Base-by-base conservation (phyloP, 345 rosid genomes). In the Moricandia moricandioides region DNA sequence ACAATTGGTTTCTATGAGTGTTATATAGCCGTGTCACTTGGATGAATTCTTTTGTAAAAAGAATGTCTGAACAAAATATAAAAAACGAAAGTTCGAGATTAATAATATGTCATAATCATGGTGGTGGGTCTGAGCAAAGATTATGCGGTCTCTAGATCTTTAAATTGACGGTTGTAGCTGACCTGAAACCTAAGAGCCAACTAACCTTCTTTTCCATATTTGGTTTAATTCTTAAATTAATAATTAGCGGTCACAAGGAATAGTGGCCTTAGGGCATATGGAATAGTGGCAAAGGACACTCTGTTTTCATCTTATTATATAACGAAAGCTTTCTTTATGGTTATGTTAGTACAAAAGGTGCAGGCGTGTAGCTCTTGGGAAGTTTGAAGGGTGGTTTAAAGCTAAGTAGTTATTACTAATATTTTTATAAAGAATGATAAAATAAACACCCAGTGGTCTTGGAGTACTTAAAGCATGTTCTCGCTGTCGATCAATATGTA, bases 51-150 rank as follows among this genome's bases (percentile, higher is more conserved):
- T 37, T 37, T 37, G 1, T 12, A 43, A 11, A 39, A 35, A 26
- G 14, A 56, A 56, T 56, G 49, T n/a, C 24, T 4, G 7, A 16
- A 27, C 29, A 5, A 58, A 39, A 70, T 8, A 65, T 24, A 67
- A 26, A 12, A 73, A 2, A n/a, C 6, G 24, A 59, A 37, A 30
- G 6, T 27, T 63, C n/a, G 51, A 21, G 58, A 76, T 62, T 69
- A 30, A 57, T 57, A 30, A 13, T 37, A 57, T 62, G 29, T 77
- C 62, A 21, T 65, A 58, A 66, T 51, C 58, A 72, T 78, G 59
- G 55, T 72, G 73, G 73, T 78, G 77, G 81, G 78, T 51, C 74
- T 78, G 74, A 72, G 33, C 78, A 78, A 62, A 78, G 81, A 78
- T 78, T 55, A 71, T 71, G 70, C 40, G 73, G 78, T 67, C 77